A percentile compares a stretch with the other conserved stretches of the same genome.
Evolutionary conservation across 176 grass and related monocot species (phyloP).

Genomic region (barley (Hordeum vulgare)): MorexV3_pseudomolecules_assembly NC_058522.1:384831601-384832100

Average conservation of each 20-base stretch:
- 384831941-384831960: neutral
- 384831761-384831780: neutral
- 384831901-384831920: neutral
- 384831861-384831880: slow-evolving; percentile 1
- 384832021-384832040: neutral
- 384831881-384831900: neutral
- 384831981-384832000: neutral
- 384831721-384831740: neutral
- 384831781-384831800: neutral
- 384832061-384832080: neutral
- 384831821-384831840: slow-evolving; percentile 27
- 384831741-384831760: neutral
- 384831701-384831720: neutral
- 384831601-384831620: neutral
- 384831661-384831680: no score
- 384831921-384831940: neutral
- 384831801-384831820: neutral
- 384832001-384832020: neutral
- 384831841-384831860: slow-evolving; percentile 38
- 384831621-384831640: neutral
- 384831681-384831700: neutral
- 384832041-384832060: neutral
- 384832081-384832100: neutral
- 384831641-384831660: no score
- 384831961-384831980: neutral